phyloP scores from a whole-genome alignment of 2,329 filamentous ascomycete genomes.

The Metarhizium rileyi region DNA sequence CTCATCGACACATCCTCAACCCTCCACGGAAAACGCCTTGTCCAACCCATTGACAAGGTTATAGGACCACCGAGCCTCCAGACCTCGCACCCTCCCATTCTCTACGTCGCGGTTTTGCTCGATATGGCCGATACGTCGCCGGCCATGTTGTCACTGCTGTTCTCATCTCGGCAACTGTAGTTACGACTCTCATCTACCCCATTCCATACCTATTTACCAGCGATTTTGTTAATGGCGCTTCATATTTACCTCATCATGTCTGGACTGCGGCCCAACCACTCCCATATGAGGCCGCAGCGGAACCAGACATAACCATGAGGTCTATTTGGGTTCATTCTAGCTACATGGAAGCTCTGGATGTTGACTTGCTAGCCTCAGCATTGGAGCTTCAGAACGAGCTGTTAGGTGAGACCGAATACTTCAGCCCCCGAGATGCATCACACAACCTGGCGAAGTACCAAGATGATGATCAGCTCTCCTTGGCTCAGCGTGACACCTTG shows the following conservation, averaged over 20 bases:
- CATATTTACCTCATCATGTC: conserved; percentile 66
- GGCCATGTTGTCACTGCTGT: conserved; percentile 67
- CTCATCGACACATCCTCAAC: not conserved
- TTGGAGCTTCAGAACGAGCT: conserved; percentile 62
- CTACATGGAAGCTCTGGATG: conserved; percentile 67
- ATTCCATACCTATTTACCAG: conserved; percentile 66
- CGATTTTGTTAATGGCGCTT: conserved; percentile 60
- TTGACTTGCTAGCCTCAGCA: conserved; percentile 53
- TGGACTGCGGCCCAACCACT: conserved; percentile 68
- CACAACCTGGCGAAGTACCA: conserved; percentile 18
- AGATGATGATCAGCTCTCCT: conserved; percentile 27
- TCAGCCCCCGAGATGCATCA: conserved; percentile 34
- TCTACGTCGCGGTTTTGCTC: conserved; percentile 53
- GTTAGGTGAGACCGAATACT: conserved; percentile 49
- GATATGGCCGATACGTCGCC: conserved; percentile 61
- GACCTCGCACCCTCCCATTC: conserved; percentile 54
- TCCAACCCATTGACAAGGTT: not conserved
- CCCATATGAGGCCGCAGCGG: conserved; percentile 36
- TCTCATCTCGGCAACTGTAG: conserved; percentile 61
- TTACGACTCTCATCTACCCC: conserved; percentile 62
- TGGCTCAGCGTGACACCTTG: conserved; percentile 40
- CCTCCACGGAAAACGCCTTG: no score
- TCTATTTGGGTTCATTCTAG: conserved; percentile 74
- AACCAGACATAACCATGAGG: conserved; percentile 68
- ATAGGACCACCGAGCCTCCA: conserved; percentile 65